Evolutionary conservation across 176 grass and related monocot species (phyloP), one percentile per base, ranked within the genome.

Genomic region (Saccharum spontaneum): DNA sequence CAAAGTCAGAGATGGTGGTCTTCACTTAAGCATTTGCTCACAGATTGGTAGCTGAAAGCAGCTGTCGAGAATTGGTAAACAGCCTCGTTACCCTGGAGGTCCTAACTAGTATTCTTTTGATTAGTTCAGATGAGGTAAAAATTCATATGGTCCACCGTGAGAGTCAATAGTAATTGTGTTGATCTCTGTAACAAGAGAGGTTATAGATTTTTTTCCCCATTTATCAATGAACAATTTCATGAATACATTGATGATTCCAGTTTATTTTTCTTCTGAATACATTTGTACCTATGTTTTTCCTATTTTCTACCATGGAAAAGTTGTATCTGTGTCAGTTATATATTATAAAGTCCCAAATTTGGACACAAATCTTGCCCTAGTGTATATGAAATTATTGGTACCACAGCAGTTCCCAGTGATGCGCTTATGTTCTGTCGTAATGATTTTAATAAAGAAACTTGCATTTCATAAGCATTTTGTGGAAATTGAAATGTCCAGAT

Each of bases 41-140:
- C 74, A 83, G 59, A 75, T 83, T 87, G 80, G 85, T 86, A 74
- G 74, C 88, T 86, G 68, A 83, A 86, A 83, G 67, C 84, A 87
- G 84, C 78, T 87, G 57, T 64, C 17, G 60, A 69, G 79, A 59
- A 83, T 83, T 66, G 81, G 75, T 83, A 87, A 87, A 87, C 67
- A 79, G 68, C 80, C 67, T 83, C 57, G 41, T 76, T 86, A 72
- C 88, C 64, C 67, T 13, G 70, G 75, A 52, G 60, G 89, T 79
- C 84, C 89, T 90, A 87, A 90, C 88, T 87, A 83, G 67, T 90
- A 83, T 90, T 87, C 89, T 87, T 90, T 87, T 87, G 28, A 74
- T 90, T 90, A 87, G 89, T 83, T 90, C 79, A 74, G 84, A 79
- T 72, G 68, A 57, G 60, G 18, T 71, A 12, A 37, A 86, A 60